A percentile compares a stretch with the other conserved stretches of the same genome.
These are phyloP conservation scores for Aureobasidium sp. DNA, from an alignment of 2,329 filamentous ascomycete species.

Conservation along the genomic window DNA sequence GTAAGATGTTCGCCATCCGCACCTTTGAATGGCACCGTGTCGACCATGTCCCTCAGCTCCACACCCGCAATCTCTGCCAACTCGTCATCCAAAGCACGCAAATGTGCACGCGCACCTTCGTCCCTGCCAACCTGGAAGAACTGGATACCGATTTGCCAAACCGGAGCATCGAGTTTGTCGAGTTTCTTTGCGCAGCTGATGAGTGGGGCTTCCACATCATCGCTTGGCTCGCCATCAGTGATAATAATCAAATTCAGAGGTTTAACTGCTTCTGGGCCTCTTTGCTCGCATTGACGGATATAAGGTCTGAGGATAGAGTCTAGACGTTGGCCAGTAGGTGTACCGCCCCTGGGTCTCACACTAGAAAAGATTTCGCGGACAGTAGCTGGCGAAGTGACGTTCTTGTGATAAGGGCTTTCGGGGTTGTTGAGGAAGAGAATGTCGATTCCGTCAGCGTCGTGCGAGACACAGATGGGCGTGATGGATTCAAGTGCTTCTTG, in stretches of 20 bases:
- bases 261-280: constrained; percentile 44
- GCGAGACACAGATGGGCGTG: constrained; percentile 68
- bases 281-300: constrained; percentile 44
- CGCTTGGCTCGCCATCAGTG: constrained; percentile 75
- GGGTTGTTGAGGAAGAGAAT: constrained; percentile 79
- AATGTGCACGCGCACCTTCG: constrained; percentile 50
- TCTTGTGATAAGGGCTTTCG: constrained; percentile 52
- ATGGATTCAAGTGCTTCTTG: constrained; percentile 61
- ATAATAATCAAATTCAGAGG: constrained; percentile 89
- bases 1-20: constrained; percentile 47
- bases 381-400: constrained; percentile 49
- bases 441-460: constrained; percentile 80
- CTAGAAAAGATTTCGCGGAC: constrained; percentile 63
- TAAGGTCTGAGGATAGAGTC: constrained; percentile 67
- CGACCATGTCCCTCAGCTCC: constrained; percentile 75
- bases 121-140: constrained; percentile 92
- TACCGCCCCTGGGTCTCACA: constrained; percentile 57
- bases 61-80: constrained; percentile 46
- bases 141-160: constrained; percentile 83
- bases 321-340: constrained; percentile 67
- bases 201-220: constrained; percentile 68
- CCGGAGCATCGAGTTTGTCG: constrained; percentile 58
- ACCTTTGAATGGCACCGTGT: constrained; percentile 69
- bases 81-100: constrained; percentile 69
- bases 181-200: constrained; percentile 60